Base-by-base conservation (phyloP, 208 protist genomes). In the Crithidia thermophila region DNA sequence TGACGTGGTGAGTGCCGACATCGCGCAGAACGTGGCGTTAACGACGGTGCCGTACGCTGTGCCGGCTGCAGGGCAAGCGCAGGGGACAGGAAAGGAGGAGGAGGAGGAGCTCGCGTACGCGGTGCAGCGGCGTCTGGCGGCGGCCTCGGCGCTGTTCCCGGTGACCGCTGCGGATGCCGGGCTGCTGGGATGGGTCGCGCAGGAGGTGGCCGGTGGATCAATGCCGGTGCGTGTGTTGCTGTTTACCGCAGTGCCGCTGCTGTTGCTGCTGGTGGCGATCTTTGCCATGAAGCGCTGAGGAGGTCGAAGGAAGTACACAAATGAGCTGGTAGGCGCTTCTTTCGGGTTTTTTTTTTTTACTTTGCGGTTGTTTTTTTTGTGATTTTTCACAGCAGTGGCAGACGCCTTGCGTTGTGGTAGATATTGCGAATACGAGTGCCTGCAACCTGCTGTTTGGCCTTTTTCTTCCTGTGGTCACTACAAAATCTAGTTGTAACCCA, bases 11-110 rank as follows among this genome's bases (percentile, higher is more conserved):
- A 87, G 77, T 14, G 84, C 79, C 2, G 90, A 95, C 50, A 91
- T 95, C 67, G 87, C 88, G 14, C 90, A 95, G 63, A 89, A 92
- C 55, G 77, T 93, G 16, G 72, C 87, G 11, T 71, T 95, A 23
- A 87, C 85, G 36, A 72, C 67, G 11, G 28, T 94, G 45, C 80
- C 85, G 1, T 56, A 58, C 66, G 18, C 21, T 31, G 27, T 58
- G 11, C 39, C n/a, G 4, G 8, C 39, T 33, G 3, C 23, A 16
- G 9, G 14, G 34, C 30, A 31, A 34, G 23, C 45, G 27, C 27
- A 18, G 34, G 51, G 4, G 11, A 31, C 18, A 4, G 5, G 20
- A 20, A 13, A 18, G 8, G 40, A 46, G 40, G 16, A 46, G 16
- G n/a, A 33, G 1, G 31, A 33, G 30, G 30, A 3, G 11, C 0